phyloP scores from a whole-genome alignment of 202 grass and related monocot species.

The Miscanthus sacchariflorus region DNA sequence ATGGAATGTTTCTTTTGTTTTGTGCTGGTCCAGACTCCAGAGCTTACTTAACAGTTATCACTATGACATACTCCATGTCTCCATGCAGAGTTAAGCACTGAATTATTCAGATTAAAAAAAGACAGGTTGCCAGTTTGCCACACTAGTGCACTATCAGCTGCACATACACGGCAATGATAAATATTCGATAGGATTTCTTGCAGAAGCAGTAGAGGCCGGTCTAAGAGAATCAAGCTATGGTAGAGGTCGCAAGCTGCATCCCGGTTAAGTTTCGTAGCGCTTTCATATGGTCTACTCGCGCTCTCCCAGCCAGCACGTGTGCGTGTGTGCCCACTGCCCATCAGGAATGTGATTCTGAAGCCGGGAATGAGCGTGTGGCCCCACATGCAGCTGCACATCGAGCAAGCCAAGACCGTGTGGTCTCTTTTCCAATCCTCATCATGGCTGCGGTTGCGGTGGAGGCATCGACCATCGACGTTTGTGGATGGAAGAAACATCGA shows the following conservation, averaged over 20 bases:
- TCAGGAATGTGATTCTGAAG: slow-evolving; percentile 36
- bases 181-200: background rate
- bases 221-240: slow-evolving; percentile 36
- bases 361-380: background rate
- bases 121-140: too few relatives aligned
- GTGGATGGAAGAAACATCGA: slow-evolving; percentile 39
- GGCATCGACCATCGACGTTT: background rate
- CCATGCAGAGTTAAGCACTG: too few relatives aligned
- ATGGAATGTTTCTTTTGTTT: slow-evolving; percentile 12
- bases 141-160: too few relatives aligned
- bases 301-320: background rate
- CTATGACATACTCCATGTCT: too few relatives aligned
- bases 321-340: background rate
- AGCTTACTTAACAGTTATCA: background rate
- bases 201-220: background rate
- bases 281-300: slow-evolving; percentile 8
- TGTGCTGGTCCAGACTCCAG: background rate
- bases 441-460: background rate
- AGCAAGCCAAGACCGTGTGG: background rate
- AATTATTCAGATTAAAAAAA: background rate
- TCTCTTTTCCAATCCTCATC: background rate
- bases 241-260: slow-evolving; percentile 29
- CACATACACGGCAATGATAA: background rate
- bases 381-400: background rate
- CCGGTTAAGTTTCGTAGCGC: slow-evolving; percentile 38